Conservation (phyloP, 1,139 yeast genomes). For the Hansenula anomala region DNA sequence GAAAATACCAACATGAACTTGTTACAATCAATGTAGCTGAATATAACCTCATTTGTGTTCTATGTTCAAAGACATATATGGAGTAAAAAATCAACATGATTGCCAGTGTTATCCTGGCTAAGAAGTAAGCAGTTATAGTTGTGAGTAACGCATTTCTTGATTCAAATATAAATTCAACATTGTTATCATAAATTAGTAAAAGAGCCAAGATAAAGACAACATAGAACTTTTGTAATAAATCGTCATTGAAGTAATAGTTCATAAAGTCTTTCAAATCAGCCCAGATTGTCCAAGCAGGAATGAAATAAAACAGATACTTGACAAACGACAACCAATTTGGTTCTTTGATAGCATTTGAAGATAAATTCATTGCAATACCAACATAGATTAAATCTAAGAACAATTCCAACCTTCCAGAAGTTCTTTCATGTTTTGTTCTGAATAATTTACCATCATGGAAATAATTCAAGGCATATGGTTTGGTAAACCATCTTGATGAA, state of each 20-base stretch:
- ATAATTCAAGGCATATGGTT: slow-evolving; percentile 59
- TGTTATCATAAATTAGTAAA: slow-evolving; percentile 49
- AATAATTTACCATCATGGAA: slow-evolving; percentile 54
- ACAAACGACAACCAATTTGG: slow-evolving; percentile 46
- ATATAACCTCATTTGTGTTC: slow-evolving; percentile 45
- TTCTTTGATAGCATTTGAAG: slow-evolving; percentile 47
- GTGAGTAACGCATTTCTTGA: slow-evolving; percentile 37
- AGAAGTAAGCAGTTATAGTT: slow-evolving; percentile 39
- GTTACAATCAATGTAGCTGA: slow-evolving; percentile 29
- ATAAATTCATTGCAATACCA: slow-evolving; percentile 59
- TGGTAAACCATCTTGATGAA: slow-evolving; percentile 38
- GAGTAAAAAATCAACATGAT: slow-evolving; percentile 39
- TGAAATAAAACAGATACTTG: slow-evolving; percentile 47
- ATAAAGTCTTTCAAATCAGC: slow-evolving; percentile 58
- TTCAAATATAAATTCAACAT: slow-evolving; percentile 35
- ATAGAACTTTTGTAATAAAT: slow-evolving; percentile 48
- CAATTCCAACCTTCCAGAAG: slow-evolving; percentile 49
- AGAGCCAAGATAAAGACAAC: slow-evolving; percentile 51
- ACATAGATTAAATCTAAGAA: slow-evolving; percentile 62
- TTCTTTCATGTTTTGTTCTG: slow-evolving; percentile 52
- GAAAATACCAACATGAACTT: slow-evolving; percentile 42
- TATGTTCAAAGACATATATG: slow-evolving; percentile 46
- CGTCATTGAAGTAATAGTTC: slow-evolving; percentile 62
- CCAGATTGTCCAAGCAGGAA: slow-evolving; percentile 65
- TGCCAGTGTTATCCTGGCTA: slow-evolving; percentile 41